Conservation (phyloP, 257 asterid genomes). For the Solanum chmielewskii region DNA sequence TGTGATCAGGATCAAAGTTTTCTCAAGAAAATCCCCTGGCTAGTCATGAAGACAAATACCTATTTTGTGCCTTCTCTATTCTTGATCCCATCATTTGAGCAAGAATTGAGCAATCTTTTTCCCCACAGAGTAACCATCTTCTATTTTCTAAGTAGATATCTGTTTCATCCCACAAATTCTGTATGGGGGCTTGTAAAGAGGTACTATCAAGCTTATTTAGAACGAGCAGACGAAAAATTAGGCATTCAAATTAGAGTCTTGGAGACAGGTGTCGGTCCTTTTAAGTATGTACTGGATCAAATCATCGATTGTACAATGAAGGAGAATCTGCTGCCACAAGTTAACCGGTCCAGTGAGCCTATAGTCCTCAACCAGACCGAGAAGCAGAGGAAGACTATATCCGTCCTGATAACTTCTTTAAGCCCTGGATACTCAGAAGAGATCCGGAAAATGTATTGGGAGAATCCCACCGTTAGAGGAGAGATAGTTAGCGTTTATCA, state of each 20-base stretch:
- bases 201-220: constrained; percentile 48
- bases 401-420: constrained; percentile 46
- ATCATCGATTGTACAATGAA: constrained; percentile 34
- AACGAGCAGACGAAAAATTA: constrained; percentile 32
- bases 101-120: constrained; percentile 40
- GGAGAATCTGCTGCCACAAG: constrained; percentile 37
- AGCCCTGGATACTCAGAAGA: constrained; percentile 43
- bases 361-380: neutral
- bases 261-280: constrained; percentile 17
- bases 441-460: constrained; percentile 46
- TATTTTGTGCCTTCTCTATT: constrained; percentile 70
- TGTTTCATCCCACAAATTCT: constrained; percentile 62
- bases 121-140: constrained; percentile 59
- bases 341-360: constrained; percentile 7
- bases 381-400: constrained; percentile 17
- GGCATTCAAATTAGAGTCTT: constrained; percentile 65
- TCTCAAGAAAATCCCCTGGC: constrained; percentile 41
- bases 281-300: constrained; percentile 41
- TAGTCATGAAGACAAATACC: constrained; percentile 41
- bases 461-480: constrained; percentile 39
- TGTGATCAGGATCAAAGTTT: constrained; percentile 46
- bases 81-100: constrained; percentile 44
- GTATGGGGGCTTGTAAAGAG: constrained; percentile 61
- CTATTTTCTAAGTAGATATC: constrained; percentile 60
- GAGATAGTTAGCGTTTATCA: constrained; percentile 38